Base-by-base conservation (phyloP, 495 filamentous ascomycete genomes). In the Penicillium argentinense region DNA sequence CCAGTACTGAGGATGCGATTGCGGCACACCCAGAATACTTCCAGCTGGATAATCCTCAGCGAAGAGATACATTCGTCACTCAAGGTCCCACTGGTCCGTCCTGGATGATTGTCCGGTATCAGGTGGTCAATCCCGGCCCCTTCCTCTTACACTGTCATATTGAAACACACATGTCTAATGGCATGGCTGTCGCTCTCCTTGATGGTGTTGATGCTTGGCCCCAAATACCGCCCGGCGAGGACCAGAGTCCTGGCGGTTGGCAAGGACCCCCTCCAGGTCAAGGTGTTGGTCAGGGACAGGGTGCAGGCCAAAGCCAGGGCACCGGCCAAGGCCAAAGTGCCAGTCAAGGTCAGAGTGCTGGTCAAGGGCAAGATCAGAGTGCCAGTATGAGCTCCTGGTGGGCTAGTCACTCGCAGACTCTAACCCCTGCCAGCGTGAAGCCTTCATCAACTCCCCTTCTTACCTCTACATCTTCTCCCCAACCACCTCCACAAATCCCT, bases 111-210 rank as follows among this genome's bases (percentile, higher is more conserved):
- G 49, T 79, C 22, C 54, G 76, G 23, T 82, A 80, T 43, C 72
- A 77, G 22, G 73, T 75, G 9, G 59, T 65, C 0, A 75, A 77
- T 37, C 76, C 77, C 3, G 77, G 77, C 0, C 67, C 72, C 1
- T 80, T 69, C 42, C 51, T 79, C 12, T 42, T 80, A 21, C 75
- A 81, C 49, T 80, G 77, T 49, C 76, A 81, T 51, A 74, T 80
- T 34, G 60, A 73, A 46, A 71, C 63, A 3, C 76, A 81, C 56
- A 38, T 78, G 27, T 37, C 54, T 13, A 73, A 72, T n/a, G 76
- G 75, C 7, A 79, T 80, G 74, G 62, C 64, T 0, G 55, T 80
- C 48, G 64, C 63, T 8, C 66, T 80, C 22, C 54, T 74, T 36
- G 75, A 80, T 54, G 77, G 73, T 2, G 56, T 76, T 34, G 77